phyloP scores from a whole-genome alignment of 345 rosid genomes.

The Syzygium grande region DNA sequence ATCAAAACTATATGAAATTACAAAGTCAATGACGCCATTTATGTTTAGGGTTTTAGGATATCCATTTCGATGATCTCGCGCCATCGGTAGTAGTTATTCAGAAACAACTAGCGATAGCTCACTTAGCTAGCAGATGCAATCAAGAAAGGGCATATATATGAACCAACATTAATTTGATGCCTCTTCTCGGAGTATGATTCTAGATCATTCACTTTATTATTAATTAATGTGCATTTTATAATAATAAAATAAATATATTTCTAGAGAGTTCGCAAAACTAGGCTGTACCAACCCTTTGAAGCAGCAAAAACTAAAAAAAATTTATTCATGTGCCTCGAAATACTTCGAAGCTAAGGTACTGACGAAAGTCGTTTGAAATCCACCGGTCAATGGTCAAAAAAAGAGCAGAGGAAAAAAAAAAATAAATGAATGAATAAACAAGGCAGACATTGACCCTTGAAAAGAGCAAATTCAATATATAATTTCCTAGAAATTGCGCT shows the following conservation, averaged over 20 bases:
- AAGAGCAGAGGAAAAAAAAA: background rate
- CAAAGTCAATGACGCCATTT: background rate
- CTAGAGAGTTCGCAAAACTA: background rate
- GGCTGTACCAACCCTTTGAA: background rate
- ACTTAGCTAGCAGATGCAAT: background rate
- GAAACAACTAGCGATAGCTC: background rate
- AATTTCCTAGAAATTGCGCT: background rate
- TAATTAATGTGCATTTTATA: background rate
- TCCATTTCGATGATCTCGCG: background rate
- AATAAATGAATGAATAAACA: fast-evolving
- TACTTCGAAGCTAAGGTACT: background rate
- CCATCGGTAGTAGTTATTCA: background rate
- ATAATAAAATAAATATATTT: background rate
- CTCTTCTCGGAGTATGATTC: background rate
- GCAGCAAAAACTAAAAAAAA: background rate
- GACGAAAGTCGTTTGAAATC: background rate
- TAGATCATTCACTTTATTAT: background rate
- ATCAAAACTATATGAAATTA: background rate
- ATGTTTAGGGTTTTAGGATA: background rate
- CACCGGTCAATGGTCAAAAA: background rate
- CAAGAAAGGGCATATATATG: background rate
- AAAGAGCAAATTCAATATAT: background rate
- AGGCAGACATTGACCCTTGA: background rate
- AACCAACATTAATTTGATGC: background rate
- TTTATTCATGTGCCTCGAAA: background rate